Percentiles rank a stretch among this genome's conserved stretches.
These are phyloP conservation scores for Tricholoma sp. DNA, from an alignment of 768 basidiomycete genomes.

Conservation along the genomic window DNA sequence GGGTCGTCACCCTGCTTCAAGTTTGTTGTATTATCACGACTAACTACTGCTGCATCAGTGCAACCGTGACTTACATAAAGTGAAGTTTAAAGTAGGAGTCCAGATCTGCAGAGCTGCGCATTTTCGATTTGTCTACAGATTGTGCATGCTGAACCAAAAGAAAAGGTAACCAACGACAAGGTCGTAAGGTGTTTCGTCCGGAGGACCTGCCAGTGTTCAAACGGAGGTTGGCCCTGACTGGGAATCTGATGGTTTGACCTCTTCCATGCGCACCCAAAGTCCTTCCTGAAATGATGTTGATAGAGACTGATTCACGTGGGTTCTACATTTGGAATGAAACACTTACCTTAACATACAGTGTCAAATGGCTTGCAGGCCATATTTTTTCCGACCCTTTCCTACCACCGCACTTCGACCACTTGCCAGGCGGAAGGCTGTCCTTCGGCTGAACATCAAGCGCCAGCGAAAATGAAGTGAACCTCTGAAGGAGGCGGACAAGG, in stretches of 20 bases:
- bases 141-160: too few relatives aligned
- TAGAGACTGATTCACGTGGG: not conserved
- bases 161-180: too few relatives aligned
- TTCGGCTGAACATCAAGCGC: conserved; percentile 39
- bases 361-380: conserved; percentile 44
- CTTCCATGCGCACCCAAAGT: conserved; percentile 31
- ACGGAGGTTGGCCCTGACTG: too few relatives aligned
- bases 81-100: too few relatives aligned
- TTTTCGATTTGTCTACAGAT: too few relatives aligned
- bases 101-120: too few relatives aligned
- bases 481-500: conserved; percentile 48
- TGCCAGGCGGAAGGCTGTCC: conserved; percentile 35
- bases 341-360: conserved; percentile 44
- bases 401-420: conserved; percentile 35
- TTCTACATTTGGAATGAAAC: not conserved
- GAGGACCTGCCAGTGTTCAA: too few relatives aligned
- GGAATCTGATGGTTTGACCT: conserved; percentile 5
- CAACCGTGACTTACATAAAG: too few relatives aligned
- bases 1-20: too few relatives aligned
- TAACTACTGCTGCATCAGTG: too few relatives aligned
- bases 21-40: too few relatives aligned
- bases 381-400: conserved; percentile 43
- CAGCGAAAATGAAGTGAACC: conserved; percentile 37
- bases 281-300: conserved; percentile 19
- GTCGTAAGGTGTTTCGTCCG: too few relatives aligned